These are phyloP conservation scores for Phialemoniopsis sp. DNA, from an alignment of 2,329 filamentous ascomycete species.

Conservation along the genomic window DNA sequence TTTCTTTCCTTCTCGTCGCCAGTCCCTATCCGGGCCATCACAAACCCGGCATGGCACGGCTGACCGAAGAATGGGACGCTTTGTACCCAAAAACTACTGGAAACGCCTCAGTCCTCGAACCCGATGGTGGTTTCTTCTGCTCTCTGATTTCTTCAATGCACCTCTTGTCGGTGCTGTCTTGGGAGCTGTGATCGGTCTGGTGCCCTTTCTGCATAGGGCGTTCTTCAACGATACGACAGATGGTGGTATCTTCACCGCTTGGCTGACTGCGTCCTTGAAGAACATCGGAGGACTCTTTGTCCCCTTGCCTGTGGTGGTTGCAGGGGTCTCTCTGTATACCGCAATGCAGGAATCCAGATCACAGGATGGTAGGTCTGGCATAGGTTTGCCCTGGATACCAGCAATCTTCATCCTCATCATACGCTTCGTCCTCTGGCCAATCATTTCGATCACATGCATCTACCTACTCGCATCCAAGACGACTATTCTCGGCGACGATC, in stretches of 20 bases:
- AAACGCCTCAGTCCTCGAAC: conserved; percentile 15
- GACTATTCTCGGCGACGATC: conserved; percentile 46
- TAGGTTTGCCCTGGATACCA: conserved; percentile 40
- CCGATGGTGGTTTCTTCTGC: conserved; percentile 27
- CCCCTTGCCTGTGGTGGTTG: conserved; percentile 60
- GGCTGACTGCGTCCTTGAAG: conserved; percentile 58
- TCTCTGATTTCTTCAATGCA: conserved; percentile 52
- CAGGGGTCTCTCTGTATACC: conserved; percentile 60
- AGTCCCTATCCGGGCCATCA: not conserved
- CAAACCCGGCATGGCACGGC: not conserved
- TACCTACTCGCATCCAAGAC: conserved; percentile 52
- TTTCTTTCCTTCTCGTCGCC: conserved; percentile 22
- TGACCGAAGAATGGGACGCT: conserved; percentile 11
- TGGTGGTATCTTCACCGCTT: conserved; percentile 62
- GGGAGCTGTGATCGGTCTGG: conserved; percentile 56
- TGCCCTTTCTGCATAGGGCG: conserved; percentile 51
- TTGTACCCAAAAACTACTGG: conserved; percentile 20
- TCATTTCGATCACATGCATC: conserved; percentile 47
- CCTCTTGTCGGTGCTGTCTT: conserved; percentile 56
- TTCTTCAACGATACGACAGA: conserved; percentile 56
- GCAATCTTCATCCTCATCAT: conserved; percentile 48
- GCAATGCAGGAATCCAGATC: conserved; percentile 40
- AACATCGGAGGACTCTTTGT: conserved; percentile 63
- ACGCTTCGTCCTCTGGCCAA: conserved; percentile 59
- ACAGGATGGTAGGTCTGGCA: conserved; percentile 5